phyloP scores from a whole-genome alignment of 345 rosid species.

The Sonneratia alba region DNA sequence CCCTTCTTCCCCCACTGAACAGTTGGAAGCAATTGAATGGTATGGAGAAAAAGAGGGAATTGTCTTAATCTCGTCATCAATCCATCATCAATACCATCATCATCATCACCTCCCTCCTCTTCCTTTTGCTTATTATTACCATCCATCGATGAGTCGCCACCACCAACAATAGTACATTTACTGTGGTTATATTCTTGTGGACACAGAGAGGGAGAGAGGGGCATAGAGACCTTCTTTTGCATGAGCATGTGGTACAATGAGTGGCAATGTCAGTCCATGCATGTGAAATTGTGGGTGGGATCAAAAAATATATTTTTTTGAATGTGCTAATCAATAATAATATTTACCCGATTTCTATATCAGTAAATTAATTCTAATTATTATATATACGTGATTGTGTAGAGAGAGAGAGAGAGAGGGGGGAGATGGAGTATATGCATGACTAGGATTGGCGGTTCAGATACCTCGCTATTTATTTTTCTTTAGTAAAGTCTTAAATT shows the following conservation, averaged over 20 bases:
- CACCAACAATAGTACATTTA: not conserved
- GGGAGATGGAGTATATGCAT: no score
- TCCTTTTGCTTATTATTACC: not conserved
- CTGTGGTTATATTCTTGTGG: not conserved
- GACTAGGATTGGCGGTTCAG: no score
- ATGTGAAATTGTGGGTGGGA: conserved; percentile 23
- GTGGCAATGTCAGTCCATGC: conserved; percentile 44
- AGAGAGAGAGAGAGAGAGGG: no score
- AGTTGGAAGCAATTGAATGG: conserved; percentile 1
- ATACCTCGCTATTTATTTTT: no score
- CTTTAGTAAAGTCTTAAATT: no score
- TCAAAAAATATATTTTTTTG: not conserved
- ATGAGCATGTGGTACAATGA: conserved; percentile 48
- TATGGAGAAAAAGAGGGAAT: conserved; percentile 3
- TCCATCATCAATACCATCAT: conserved; percentile 23
- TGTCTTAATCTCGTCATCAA: conserved; percentile 34
- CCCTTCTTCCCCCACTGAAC: conserved; percentile 15
- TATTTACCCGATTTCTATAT: not conserved
- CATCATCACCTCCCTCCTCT: not conserved
- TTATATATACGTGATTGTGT: no score
- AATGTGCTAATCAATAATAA: no score
- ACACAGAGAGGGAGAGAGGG: not conserved
- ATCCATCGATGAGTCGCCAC: not conserved
- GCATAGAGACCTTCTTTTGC: conserved; percentile 10
- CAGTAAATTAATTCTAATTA: conserved; percentile 8